These are phyloP conservation scores for Hypoxylon cercidicola DNA, from an alignment of 495 filamentous ascomycete genomes.

Conservation along the genomic window DNA sequence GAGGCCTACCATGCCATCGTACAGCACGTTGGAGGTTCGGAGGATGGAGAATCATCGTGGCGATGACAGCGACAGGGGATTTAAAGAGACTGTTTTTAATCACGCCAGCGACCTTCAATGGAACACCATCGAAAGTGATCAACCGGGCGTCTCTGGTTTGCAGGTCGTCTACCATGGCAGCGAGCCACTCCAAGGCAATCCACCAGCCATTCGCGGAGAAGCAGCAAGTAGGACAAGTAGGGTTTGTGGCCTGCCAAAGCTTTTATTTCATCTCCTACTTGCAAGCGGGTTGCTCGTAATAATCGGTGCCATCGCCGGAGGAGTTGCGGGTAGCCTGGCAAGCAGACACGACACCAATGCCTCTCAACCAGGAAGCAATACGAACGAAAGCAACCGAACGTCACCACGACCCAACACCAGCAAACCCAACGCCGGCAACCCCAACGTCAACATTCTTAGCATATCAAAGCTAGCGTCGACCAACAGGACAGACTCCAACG, in stretches of 20 bases:
- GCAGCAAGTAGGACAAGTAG: neutral
- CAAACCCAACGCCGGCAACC: neutral
- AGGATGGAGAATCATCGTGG: neutral
- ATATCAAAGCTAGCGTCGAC: constrained; percentile 24
- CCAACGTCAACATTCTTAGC: constrained; percentile 18
- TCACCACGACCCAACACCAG: no score
- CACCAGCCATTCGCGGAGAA: neutral
- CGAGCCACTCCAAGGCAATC: neutral
- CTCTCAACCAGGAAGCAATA: no score
- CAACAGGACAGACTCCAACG: constrained; percentile 24
- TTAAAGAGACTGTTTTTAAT: constrained; percentile 16
- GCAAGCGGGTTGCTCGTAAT: constrained; percentile 4
- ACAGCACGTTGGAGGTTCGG: constrained; percentile 29
- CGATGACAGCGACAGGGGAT: constrained; percentile 3
- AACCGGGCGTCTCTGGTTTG: constrained; percentile 1
- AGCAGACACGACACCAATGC: neutral
- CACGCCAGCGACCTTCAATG: constrained; percentile 11
- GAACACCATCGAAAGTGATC: constrained; percentile 12
- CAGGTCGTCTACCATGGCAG: constrained; percentile 13
- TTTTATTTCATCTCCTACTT: constrained; percentile 12
- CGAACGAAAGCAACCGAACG: neutral
- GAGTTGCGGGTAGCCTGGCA: constrained; percentile 17
- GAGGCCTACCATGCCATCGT: constrained; percentile 1
- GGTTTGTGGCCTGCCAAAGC: constrained; percentile 22
- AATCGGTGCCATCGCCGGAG: constrained; percentile 26